A percentile compares a stretch with the other conserved stretches of the same genome.
Conservation (phyloP, 768 basidiomycete species). For the Lactifluus rugatus region DNA sequence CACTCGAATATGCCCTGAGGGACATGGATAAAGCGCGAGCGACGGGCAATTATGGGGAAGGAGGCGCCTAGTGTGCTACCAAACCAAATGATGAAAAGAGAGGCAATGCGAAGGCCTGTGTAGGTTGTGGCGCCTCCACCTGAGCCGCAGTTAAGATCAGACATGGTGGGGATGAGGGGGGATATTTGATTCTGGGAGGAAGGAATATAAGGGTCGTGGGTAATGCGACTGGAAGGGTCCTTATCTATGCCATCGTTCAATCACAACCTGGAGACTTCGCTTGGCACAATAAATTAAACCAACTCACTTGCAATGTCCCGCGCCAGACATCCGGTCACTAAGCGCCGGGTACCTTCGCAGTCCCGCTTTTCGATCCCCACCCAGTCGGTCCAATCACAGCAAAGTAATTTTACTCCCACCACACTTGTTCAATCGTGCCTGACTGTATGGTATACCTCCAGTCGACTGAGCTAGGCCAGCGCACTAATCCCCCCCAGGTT, state of each 20-base stretch:
- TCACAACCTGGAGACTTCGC: too few relatives aligned
- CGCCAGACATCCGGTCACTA: not conserved
- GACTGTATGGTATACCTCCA: too few relatives aligned
- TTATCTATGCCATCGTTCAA: not conserved
- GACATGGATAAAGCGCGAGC: conserved; percentile 42
- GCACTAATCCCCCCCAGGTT: too few relatives aligned
- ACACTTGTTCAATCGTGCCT: too few relatives aligned
- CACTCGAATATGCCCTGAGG: conserved; percentile 64
- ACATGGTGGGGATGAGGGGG: not conserved
- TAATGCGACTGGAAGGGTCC: conserved; percentile 8
- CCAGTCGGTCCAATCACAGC: too few relatives aligned
- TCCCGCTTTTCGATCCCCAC: not conserved
- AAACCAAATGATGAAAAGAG: conserved; percentile 63
- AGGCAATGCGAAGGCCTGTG: conserved; percentile 51
- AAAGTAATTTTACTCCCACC: too few relatives aligned
- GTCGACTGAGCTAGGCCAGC: too few relatives aligned
- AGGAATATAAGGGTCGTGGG: not conserved
- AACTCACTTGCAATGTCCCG: too few relatives aligned
- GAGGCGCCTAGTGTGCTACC: conserved; percentile 52
- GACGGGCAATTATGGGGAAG: conserved; percentile 59
- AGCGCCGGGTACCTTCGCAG: conserved; percentile 11
- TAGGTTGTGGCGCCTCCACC: conserved; percentile 43
- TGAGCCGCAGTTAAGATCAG: conserved; percentile 33
- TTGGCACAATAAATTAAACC: too few relatives aligned
- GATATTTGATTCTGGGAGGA: not conserved